Conservation (phyloP, 176 grass and related monocot genomes). For the Leersia perrieri region DNA sequence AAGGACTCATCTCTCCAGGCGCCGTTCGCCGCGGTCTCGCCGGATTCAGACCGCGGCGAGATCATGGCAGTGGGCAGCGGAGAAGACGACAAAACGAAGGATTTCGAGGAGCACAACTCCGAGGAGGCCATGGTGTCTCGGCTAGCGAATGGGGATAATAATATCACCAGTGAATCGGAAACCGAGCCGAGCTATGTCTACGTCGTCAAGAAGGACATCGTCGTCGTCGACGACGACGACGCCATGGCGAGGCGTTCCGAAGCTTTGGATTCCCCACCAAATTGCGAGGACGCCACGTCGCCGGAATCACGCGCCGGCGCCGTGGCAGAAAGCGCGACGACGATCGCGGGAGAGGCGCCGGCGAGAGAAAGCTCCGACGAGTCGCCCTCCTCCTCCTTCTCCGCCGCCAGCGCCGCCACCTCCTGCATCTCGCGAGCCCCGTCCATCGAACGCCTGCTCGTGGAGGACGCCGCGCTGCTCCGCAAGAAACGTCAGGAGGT, state of each 20-base stretch:
- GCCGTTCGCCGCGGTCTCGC: not conserved
- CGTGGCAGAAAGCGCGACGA: not conserved
- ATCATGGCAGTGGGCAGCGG: not conserved
- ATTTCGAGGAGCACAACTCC: not conserved
- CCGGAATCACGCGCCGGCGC: too few relatives aligned
- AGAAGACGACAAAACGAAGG: not conserved
- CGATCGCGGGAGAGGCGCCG: conserved; percentile 34
- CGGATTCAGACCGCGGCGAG: conserved; percentile 2
- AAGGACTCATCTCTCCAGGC: not conserved
- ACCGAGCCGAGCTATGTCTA: conserved; percentile 42
- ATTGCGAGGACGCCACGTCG: too few relatives aligned
- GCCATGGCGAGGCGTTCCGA: not conserved
- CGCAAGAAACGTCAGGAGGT: conserved; percentile 55
- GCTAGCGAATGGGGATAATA: conserved; percentile 15
- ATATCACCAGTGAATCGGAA: conserved; percentile 43
- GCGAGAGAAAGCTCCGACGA: conserved; percentile 39
- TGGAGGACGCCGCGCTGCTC: conserved; percentile 36
- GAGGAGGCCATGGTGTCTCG: not conserved
- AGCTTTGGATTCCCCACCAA: not conserved
- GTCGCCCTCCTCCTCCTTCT: conserved; percentile 43
- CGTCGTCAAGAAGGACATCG: conserved; percentile 33
- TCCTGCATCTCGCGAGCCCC: conserved; percentile 45
- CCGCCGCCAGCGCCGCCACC: conserved; percentile 24
- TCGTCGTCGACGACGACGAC: conserved; percentile 9
- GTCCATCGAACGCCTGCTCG: conserved; percentile 47